These are phyloP conservation scores for Ustilago xerochloae DNA, from an alignment of 1,284 basidiomycete genomes.

Conservation along the genomic window DNA sequence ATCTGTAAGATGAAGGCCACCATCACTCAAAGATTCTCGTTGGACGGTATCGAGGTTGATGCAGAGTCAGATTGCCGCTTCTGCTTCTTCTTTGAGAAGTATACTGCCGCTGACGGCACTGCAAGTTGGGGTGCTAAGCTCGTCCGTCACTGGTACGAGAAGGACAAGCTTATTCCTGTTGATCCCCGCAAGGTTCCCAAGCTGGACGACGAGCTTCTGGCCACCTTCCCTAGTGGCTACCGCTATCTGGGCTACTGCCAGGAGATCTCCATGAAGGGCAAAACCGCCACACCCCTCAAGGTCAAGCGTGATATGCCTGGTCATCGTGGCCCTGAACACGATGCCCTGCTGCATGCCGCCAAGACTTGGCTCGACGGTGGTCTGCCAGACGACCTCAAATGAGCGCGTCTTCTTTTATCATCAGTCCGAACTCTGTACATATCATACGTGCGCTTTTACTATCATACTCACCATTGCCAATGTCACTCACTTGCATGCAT, in stretches of 20 bases:
- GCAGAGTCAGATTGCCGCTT: slow-evolving; percentile 64
- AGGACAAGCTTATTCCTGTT: slow-evolving; percentile 61
- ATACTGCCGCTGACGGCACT: slow-evolving; percentile 3
- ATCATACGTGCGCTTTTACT: too few relatives aligned
- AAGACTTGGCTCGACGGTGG: slow-evolving; percentile 32
- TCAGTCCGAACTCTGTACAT: too few relatives aligned
- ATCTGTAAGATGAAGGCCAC: slow-evolving; percentile 66
- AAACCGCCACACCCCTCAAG: slow-evolving; percentile 12
- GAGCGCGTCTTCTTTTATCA: too few relatives aligned
- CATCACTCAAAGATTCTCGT: slow-evolving; percentile 63
- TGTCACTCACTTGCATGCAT: too few relatives aligned
- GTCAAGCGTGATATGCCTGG: slow-evolving; percentile 20
- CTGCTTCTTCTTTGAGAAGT: slow-evolving; percentile 60
- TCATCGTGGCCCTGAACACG: slow-evolving; percentile 7
- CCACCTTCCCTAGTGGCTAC: slow-evolving; percentile 58
- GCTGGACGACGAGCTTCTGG: slow-evolving; percentile 58
- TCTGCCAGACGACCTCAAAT: slow-evolving; percentile 9
- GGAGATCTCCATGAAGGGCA: slow-evolving; percentile 12
- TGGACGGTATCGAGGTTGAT: slow-evolving; percentile 61
- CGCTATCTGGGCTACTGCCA: slow-evolving; percentile 28
- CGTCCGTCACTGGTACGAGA: slow-evolving; percentile 59
- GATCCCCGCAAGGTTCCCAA: slow-evolving; percentile 59
- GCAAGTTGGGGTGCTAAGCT: neutral
- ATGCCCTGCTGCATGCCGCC: slow-evolving; percentile 9
- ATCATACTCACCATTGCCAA: too few relatives aligned